Conservation (phyloP, 352 stramenopile genomes). For the Phytophthora capsici region DNA sequence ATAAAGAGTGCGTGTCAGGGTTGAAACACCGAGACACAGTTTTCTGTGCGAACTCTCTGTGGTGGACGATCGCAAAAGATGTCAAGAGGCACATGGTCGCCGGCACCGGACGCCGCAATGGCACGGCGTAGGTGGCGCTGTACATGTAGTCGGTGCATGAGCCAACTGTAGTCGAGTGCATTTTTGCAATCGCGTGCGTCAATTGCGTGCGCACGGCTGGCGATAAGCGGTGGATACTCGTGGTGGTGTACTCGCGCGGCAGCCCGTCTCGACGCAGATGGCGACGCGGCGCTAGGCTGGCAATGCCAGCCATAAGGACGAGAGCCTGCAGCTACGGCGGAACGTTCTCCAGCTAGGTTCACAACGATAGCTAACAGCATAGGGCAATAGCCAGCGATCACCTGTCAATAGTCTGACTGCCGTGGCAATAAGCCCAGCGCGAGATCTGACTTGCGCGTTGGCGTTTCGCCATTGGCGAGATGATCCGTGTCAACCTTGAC, state of each 20-base stretch:
- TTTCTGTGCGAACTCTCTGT: slow-evolving; percentile 20
- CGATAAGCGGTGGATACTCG: slow-evolving; percentile 25
- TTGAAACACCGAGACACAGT: slow-evolving; percentile 24
- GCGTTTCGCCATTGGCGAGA: slow-evolving; percentile 7
- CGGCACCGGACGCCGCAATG: too few species aligned
- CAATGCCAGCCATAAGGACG: slow-evolving; percentile 30
- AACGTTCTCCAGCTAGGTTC: slow-evolving; percentile 28
- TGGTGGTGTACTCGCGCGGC: not conserved
- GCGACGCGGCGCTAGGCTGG: slow-evolving; percentile 2
- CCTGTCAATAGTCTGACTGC: not conserved
- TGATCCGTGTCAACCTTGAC: slow-evolving; percentile 19
- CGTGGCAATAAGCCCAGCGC: not conserved
- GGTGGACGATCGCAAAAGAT: slow-evolving; percentile 17
- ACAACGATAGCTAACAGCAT: slow-evolving; percentile 24
- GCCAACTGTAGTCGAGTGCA: slow-evolving; percentile 21
- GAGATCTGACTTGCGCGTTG: slow-evolving; percentile 3
- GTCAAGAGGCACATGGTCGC: not conserved
- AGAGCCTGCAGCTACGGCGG: slow-evolving; percentile 28
- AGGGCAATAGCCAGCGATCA: not conserved
- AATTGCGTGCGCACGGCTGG: slow-evolving; percentile 20
- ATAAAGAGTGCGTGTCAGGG: slow-evolving; percentile 1
- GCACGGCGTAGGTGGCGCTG: not conserved
- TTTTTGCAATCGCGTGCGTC: slow-evolving; percentile 34
- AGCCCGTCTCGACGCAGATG: slow-evolving; percentile 22
- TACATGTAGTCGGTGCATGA: slow-evolving; percentile 9